Percentiles rank a stretch among this genome's conserved stretches.
These are phyloP conservation scores for Kalmusia sp. DNA, from an alignment of 2,329 filamentous ascomycete species.

Conservation along the genomic window DNA sequence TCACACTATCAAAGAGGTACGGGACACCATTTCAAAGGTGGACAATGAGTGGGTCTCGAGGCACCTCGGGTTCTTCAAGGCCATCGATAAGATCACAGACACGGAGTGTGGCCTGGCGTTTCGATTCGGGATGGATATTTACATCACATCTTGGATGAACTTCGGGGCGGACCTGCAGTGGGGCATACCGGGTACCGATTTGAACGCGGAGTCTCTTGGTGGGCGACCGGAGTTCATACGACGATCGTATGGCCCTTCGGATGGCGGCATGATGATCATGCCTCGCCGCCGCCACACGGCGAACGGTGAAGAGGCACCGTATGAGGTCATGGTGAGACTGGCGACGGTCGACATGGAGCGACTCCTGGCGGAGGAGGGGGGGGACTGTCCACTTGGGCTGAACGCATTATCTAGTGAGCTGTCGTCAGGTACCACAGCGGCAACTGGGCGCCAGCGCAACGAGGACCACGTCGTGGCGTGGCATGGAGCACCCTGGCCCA, in stretches of 20 bases:
- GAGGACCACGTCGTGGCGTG: not conserved
- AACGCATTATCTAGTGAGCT: slow-evolving; percentile 29
- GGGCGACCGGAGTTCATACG: slow-evolving; percentile 44
- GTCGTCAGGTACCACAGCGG: not conserved
- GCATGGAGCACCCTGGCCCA: slow-evolving; percentile 1
- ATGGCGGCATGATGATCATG: slow-evolving; percentile 46
- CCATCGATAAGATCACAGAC: slow-evolving; percentile 35
- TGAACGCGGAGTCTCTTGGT: slow-evolving; percentile 26
- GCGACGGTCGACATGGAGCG: slow-evolving; percentile 42
- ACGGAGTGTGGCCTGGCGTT: slow-evolving; percentile 38
- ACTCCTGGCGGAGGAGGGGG: slow-evolving; percentile 35
- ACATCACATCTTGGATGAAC: slow-evolving; percentile 46
- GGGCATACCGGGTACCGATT: slow-evolving; percentile 43
- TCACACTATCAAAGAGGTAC: slow-evolving; percentile 33
- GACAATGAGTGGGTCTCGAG: slow-evolving; percentile 39
- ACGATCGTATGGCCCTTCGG: slow-evolving; percentile 34
- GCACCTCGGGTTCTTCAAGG: slow-evolving; percentile 40
- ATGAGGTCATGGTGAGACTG: slow-evolving; percentile 43
- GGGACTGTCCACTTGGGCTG: slow-evolving; percentile 39
- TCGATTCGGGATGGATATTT: slow-evolving; percentile 40
- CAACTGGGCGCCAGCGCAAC: not conserved
- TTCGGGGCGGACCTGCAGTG: slow-evolving; percentile 41
- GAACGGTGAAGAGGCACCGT: slow-evolving; percentile 37
- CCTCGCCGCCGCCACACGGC: slow-evolving; percentile 32
- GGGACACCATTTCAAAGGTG: slow-evolving; percentile 33